Evolutionary conservation across 257 asterid species (phyloP), one percentile per base, ranked within the genome.

Genomic region (Solanum habrochaites): DNA sequence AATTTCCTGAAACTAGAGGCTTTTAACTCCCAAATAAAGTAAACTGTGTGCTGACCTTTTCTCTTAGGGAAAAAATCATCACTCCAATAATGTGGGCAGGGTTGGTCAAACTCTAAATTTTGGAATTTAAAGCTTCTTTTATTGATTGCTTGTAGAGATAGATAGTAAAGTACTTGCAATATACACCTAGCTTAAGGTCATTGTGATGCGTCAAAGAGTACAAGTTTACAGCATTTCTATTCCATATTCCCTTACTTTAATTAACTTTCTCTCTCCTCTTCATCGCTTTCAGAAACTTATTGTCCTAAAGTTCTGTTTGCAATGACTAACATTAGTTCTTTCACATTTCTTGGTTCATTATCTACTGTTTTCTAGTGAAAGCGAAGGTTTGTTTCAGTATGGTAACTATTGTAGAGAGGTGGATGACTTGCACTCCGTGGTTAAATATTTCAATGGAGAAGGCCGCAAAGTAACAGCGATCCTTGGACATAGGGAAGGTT

Each of bases 401-500:
- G 98, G 94, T 77, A 91, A 95, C 93, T 93, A 93, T 88, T 16
- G 82, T 75, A 88, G 93, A 73, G 99, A 96, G 92, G 92, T 86
- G 83, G 98, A 94, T 82, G 99, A 96, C 87, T 88, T 94, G 40
- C 90, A 95, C 87, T 90, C 98, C 67, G 98, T 93, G 82, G 93
- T 93, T 83, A 98, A 95, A 86, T 88, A 94, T 89, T 93, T 96
- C 49, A 78, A 10, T 32, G 90, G 90, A 87, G 77, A 75, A 87
- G 92, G 93, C 32, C 98, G 93, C 77, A 83, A 39, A 60, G 90
- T 91, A 23, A 88, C 88, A 92, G 96, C 93, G 32, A 91, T 95
- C 89, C 88, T 94, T 89, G 99, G 99, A 81, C 98, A 96, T 74
- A 95, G 99, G 89, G 93, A 96, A 96, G 98, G 98, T 92, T 25